Base-by-base conservation (phyloP, 2,329 filamentous ascomycete genomes). In the Huntiella abstrusa region DNA sequence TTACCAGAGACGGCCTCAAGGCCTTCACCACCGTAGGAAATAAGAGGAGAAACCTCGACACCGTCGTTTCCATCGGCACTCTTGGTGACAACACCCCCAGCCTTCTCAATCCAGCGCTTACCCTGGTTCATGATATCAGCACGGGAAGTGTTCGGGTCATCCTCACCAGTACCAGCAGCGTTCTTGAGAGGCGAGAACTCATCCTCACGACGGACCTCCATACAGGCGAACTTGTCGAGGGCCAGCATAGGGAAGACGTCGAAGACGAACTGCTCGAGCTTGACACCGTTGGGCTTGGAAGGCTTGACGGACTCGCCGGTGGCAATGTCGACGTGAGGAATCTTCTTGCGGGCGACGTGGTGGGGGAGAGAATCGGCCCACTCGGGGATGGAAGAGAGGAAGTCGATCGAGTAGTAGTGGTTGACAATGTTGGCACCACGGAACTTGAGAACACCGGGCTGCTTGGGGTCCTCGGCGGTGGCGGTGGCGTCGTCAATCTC, bases 121-220 rank as follows among this genome's bases (percentile, higher is more conserved):
- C 91, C 91, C 65, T 96, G 91, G 40, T 70, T 67, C 77, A 94
- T 80, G 59, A 96, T 92, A 60, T 96, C 85, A 53, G 69, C 70
- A 65, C 80, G 84, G 70, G 86, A 94, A 43, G 91, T 98, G 54
- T 94, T 86, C 8, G 85, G 83, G 61, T 95, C 85, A 59, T 98
- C 91, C 65, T 94, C 83, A 32, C 83, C 84, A 36, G 83, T 86
- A 46, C 86, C 84, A 52, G 69, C 72, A 33, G 70, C 74, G 59
- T 98, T 98, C 77, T 98, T 98, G 54, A 98, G 68, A 4, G 91
- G 91, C 22, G 86, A 95, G 68, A 98, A 98, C 65, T 98, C 91
- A 55, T 98, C 91, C 67, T 95, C 87, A 51, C 91, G 84, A 62
- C 79, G 84, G 45, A 98, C 91, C 65, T 98, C 91, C 66, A 96